A percentile compares a stretch with the other conserved stretches of the same genome.
Conservation (phyloP, 345 rosid genomes). For the Pistacia integerrima region DNA sequence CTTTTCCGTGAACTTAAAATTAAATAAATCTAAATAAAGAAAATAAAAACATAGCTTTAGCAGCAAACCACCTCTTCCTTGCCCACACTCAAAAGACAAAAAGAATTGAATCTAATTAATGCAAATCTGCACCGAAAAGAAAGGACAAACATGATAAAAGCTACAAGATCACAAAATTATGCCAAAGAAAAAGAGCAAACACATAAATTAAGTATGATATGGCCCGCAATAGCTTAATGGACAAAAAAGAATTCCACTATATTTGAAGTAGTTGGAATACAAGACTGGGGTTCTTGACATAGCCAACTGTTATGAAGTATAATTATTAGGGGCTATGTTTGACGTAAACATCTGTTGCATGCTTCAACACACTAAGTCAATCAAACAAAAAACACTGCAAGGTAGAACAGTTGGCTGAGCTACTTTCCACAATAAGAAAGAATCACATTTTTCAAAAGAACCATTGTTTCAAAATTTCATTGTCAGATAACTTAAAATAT, state of each 20-base stretch:
- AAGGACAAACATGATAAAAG: background rate
- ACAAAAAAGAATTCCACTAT: background rate
- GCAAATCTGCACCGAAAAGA: background rate
- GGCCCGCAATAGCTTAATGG: background rate
- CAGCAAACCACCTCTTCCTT: background rate
- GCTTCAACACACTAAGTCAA: background rate
- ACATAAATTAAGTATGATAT: background rate
- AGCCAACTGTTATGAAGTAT: background rate
- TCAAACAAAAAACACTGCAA: background rate
- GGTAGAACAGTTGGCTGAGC: no score
- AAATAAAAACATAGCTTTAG: background rate
- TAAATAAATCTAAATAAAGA: no score
- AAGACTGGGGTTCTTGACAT: background rate
- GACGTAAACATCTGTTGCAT: background rate
- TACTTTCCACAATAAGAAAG: background rate
- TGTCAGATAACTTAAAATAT: background rate
- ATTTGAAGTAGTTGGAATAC: background rate
- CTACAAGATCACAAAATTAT: background rate
- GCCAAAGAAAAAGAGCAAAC: background rate
- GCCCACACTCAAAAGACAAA: background rate
- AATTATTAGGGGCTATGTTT: no score
- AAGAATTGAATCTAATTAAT: background rate
- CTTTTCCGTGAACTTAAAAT: background rate
- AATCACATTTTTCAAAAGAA: no score
- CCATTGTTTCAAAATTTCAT: background rate